Conservation (phyloP, 352 stramenopile species). For the Saprolegnia parasitica region DNA sequence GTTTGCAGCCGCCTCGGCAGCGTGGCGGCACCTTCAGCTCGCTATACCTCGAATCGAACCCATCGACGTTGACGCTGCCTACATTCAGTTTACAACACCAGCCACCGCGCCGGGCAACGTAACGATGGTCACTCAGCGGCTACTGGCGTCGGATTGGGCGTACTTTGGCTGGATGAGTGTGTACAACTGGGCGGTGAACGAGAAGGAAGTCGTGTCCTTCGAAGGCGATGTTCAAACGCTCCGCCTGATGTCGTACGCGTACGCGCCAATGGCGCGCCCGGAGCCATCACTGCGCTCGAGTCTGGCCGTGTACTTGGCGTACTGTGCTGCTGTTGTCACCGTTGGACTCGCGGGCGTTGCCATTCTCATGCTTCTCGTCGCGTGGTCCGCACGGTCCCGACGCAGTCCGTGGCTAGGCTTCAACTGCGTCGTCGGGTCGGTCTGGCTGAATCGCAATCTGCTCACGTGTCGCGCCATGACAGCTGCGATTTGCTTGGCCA, state of each 20-base stretch:
- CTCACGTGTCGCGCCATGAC: background rate
- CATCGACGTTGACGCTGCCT: background rate
- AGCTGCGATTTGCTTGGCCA: background rate
- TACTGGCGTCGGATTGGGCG: background rate
- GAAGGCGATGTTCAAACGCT: slow-evolving; percentile 5
- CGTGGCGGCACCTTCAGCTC: background rate
- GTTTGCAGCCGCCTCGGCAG: no score
- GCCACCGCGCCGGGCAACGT: background rate
- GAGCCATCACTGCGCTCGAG: background rate
- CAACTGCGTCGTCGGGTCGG: background rate
- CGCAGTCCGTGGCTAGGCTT: background rate
- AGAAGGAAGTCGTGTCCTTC: slow-evolving; percentile 20
- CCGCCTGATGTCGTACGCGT: slow-evolving; percentile 1
- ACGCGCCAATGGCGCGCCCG: background rate
- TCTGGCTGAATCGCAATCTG: slow-evolving; percentile 3
- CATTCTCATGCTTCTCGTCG: background rate
- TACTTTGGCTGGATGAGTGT: slow-evolving; percentile 20
- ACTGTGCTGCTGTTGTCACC: background rate
- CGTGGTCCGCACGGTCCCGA: background rate
- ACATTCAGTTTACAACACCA: slow-evolving; percentile 17
- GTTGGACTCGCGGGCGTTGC: background rate
- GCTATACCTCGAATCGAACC: background rate
- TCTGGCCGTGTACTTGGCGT: background rate
- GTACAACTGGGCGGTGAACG: slow-evolving; percentile 19
- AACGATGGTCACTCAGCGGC: background rate